Evolutionary conservation across 306 rosid species (phyloP).

Genomic region (Alnus rubra): DNA sequence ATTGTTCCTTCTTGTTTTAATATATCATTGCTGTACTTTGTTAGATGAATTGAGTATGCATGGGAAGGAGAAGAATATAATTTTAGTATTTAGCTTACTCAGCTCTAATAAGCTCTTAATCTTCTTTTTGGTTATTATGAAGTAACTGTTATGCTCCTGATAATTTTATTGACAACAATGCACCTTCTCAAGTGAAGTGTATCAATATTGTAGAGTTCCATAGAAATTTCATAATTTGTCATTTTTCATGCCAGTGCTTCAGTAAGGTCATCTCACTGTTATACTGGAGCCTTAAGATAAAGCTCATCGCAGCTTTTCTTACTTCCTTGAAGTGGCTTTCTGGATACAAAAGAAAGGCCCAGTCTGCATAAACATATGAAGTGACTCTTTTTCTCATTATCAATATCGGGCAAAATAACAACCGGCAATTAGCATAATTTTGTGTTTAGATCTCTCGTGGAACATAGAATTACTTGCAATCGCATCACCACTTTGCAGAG

Average conservation of each 20-base stretch:
- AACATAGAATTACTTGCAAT: neutral
- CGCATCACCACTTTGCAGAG: neutral
- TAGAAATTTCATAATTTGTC: neutral
- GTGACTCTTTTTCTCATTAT: neutral
- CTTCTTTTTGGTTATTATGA: neutral
- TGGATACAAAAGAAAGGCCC: neutral
- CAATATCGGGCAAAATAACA: neutral
- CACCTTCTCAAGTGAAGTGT: neutral
- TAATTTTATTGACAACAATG: neutral
- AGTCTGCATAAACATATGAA: neutral
- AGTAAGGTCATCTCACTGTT: neutral
- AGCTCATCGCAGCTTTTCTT: neutral
- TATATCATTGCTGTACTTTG: neutral
- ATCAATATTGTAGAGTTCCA: neutral
- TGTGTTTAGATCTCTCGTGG: neutral
- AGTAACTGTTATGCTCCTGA: neutral
- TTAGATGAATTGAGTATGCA: neutral
- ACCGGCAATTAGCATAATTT: neutral
- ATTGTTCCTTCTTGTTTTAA: constrained; percentile 11
- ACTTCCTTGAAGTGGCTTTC: neutral
- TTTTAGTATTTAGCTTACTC: neutral
- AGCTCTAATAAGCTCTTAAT: neutral
- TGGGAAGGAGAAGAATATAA: neutral
- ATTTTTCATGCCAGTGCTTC: neutral
- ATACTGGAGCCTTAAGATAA: neutral